A percentile compares a stretch with the other conserved stretches of the same genome.
Evolutionary conservation across 306 rosid species (phyloP).

Genomic region (Neltuma alba): DNA sequence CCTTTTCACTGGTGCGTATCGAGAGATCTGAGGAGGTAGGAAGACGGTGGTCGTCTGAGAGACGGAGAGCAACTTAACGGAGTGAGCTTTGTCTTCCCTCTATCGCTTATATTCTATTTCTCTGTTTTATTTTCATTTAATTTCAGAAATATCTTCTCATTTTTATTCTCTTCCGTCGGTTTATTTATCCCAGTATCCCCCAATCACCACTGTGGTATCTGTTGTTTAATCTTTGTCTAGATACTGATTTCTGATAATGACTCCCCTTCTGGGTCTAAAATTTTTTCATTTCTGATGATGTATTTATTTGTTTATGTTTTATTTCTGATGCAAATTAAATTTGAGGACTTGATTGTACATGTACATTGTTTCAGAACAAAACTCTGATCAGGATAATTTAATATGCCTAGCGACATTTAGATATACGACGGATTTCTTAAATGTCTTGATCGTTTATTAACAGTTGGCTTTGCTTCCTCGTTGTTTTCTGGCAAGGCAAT

Average conservation of each 20-base stretch:
- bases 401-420: neutral
- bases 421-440: neutral
- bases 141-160: neutral
- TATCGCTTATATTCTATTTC: neutral
- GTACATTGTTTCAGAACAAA: neutral
- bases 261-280: neutral
- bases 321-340: neutral
- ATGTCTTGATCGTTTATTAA: neutral
- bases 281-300: neutral
- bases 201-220: neutral
- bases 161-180: neutral
- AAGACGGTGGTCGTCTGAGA: neutral
- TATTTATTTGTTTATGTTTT: neutral
- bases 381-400: neutral
- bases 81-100: neutral
- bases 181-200: slow-evolving; percentile 5
- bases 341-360: neutral
- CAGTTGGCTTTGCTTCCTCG: neutral
- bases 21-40: neutral
- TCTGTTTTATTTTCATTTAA: neutral
- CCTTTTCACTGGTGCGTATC: neutral
- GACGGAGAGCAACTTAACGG: neutral
- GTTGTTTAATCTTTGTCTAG: neutral
- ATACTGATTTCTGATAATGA: neutral
- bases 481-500: slow-evolving; percentile 17